Evolutionary conservation across 192 early-diverging fungal genomes (phyloP), one percentile per base, ranked within the genome.

Genomic region (Umbelopsis sp.): DNA sequence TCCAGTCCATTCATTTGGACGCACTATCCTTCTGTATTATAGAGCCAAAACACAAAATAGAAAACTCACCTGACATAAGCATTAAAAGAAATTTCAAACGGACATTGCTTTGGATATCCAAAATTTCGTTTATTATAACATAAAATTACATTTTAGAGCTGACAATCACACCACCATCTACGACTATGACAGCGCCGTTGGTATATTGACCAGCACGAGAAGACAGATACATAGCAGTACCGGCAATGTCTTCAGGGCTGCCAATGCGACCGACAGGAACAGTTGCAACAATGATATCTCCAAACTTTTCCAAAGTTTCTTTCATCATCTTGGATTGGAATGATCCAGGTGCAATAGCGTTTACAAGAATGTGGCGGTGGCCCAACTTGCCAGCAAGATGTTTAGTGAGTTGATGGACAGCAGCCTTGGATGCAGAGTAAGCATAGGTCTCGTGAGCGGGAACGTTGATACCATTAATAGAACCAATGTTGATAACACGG

Each of bases 401-500:
- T 1, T 80, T 68, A 0, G 91, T 89, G 68, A 94, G 66, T 51
- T 94, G 93, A 69, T 92, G 91, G 25, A 92, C 73, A 0, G 86
- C 91, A 0, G 91, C 93, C 77, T 94, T 94, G 22, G 91, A 93
- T 20, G 91, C 86, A 21, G 90, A 84, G 71, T 93, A 93, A 25
- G 92, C 92, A 67, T 88, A 88, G 18, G 85, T 90, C 21, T 87
- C 79, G 30, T 69, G 71, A 46, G 15, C 64, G 64, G 73, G 75
- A 33, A 67, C 41, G 21, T 22, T 41, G 25, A 84, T 72, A 44
- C 89, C 87, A 21, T 86, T 82, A 52, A 93, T 78, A 4, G 85
- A 91, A 2, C 91, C 88, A 69, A 97, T 91, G 70, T 95, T 97
- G 80, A 97, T 95, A 22, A 97, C 87, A 21, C 89, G 79, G 6